phyloP scores from a whole-genome alignment of 192 early-diverging fungal genomes.

The Coemansia furcata region DNA sequence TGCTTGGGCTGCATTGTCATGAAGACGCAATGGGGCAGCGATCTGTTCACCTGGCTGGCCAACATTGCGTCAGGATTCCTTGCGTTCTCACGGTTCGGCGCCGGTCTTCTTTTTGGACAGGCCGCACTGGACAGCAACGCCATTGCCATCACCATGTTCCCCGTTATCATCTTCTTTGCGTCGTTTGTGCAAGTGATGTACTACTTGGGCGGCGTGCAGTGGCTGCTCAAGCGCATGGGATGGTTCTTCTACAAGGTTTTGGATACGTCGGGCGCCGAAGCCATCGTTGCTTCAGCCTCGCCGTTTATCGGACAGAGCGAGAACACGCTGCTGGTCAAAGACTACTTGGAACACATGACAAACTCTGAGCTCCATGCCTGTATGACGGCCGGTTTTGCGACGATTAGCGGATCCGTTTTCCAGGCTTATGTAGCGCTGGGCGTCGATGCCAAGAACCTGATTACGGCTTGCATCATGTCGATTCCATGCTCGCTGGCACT shows the following conservation, averaged over 20 bases:
- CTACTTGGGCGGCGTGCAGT: conserved; percentile 81
- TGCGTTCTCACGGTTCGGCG: conserved; percentile 62
- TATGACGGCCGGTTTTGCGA: conserved; percentile 87
- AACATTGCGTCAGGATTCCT: conserved; percentile 63
- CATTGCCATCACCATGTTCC: conserved; percentile 74
- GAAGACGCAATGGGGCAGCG: conserved; percentile 64
- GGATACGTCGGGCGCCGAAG: conserved; percentile 78
- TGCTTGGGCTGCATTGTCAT: conserved; percentile 78
- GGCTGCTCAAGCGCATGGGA: conserved; percentile 67
- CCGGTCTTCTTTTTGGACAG: conserved; percentile 61
- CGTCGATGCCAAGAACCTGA: conserved; percentile 60
- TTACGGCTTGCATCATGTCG: conserved; percentile 87
- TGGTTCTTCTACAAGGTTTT: conserved; percentile 67
- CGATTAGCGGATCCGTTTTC: conserved; percentile 83
- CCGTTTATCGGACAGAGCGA: conserved; percentile 87
- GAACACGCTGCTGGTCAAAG: conserved; percentile 76
- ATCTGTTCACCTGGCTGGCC: conserved; percentile 70
- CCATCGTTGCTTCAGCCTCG: conserved; percentile 80
- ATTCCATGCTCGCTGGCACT: conserved; percentile 80
- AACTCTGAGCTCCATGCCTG: conserved; percentile 80
- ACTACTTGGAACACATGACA: conserved; percentile 82
- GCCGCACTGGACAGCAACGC: conserved; percentile 41
- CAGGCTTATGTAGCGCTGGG: conserved; percentile 72
- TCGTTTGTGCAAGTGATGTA: conserved; percentile 82
- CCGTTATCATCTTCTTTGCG: conserved; percentile 86